These are phyloP conservation scores for Ascocoryne sarcoides DNA, from an alignment of 2,329 filamentous ascomycete genomes.

Conservation along the genomic window DNA sequence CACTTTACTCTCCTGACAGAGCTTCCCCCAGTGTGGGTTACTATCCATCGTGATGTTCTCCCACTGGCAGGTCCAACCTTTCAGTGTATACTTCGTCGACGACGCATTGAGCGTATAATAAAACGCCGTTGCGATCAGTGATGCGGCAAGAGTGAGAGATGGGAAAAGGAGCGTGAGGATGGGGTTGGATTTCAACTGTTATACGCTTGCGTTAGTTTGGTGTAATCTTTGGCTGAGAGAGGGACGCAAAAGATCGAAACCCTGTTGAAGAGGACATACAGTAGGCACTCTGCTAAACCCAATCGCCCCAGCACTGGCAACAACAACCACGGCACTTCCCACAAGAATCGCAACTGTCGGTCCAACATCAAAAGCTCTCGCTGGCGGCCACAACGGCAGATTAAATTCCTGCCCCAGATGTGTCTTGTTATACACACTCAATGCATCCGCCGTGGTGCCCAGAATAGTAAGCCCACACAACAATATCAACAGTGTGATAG, in stretches of 20 bases:
- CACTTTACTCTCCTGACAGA: slow-evolving; percentile 48
- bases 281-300: slow-evolving; percentile 38
- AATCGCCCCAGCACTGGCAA: slow-evolving; percentile 41
- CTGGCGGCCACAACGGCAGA: slow-evolving; percentile 49
- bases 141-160: slow-evolving; percentile 36
- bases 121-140: slow-evolving; percentile 45
- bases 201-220: slow-evolving; percentile 3
- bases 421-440: slow-evolving; percentile 47
- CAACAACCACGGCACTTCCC: slow-evolving; percentile 40
- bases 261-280: slow-evolving; percentile 38
- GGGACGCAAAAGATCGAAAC: too few relatives aligned
- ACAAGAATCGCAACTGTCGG: slow-evolving; percentile 47
- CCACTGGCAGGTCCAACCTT: slow-evolving; percentile 59
- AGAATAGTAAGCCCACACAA: slow-evolving; percentile 43
- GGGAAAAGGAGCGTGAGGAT: slow-evolving; percentile 31
- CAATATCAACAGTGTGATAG: slow-evolving; percentile 41
- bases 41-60: slow-evolving; percentile 40
- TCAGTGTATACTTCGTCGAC: slow-evolving; percentile 41
- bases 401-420: slow-evolving; percentile 38
- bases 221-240: background rate
- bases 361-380: slow-evolving; percentile 47
- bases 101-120: slow-evolving; percentile 50
- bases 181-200: slow-evolving; percentile 34
- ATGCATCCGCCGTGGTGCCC: slow-evolving; percentile 44
- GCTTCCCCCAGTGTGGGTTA: slow-evolving; percentile 44